A percentile compares a stretch with the other conserved stretches of the same genome.
phyloP scores from a whole-genome alignment of 1,139 yeast genomes.

The Geotrichum australiense region DNA sequence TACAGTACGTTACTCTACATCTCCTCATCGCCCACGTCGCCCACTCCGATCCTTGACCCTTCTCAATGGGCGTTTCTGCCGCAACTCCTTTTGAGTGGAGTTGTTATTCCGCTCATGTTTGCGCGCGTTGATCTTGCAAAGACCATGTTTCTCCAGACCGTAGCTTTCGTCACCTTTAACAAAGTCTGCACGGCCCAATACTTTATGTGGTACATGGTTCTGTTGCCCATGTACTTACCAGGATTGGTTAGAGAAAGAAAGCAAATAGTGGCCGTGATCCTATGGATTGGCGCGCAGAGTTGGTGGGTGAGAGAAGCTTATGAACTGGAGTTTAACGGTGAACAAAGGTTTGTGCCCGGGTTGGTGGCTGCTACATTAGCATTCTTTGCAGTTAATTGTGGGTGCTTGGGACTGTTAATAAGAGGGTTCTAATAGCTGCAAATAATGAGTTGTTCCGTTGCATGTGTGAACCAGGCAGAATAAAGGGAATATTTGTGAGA shows the following conservation, averaged over 20 bases:
- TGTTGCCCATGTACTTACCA: constrained; percentile 64
- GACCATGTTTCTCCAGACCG: constrained; percentile 79
- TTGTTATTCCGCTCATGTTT: constrained; percentile 54
- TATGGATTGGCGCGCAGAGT: constrained; percentile 71
- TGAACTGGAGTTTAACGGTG: constrained; percentile 72
- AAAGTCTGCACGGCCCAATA: constrained; percentile 89
- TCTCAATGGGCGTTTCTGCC: constrained; percentile 65
- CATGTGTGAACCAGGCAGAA: too few species aligned
- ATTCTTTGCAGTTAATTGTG: constrained; percentile 65
- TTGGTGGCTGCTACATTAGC: constrained; percentile 52
- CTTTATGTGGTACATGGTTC: constrained; percentile 86
- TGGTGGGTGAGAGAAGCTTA: constrained; percentile 77
- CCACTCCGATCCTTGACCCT: constrained; percentile 24
- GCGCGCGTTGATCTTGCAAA: constrained; percentile 51
- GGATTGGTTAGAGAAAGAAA: constrained; percentile 1
- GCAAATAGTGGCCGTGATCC: constrained; percentile 33
- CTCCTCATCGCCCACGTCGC: constrained; percentile 31
- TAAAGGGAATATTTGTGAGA: too few species aligned
- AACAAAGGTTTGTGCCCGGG: constrained; percentile 54
- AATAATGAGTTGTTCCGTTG: too few species aligned
- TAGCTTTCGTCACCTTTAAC: constrained; percentile 82
- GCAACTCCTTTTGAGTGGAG: constrained; percentile 55
- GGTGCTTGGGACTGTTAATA: constrained; percentile 54
- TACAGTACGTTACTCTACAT: constrained; percentile 71
- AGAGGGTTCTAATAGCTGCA: too few species aligned